These are phyloP conservation scores for Colletotrichum tofieldiae DNA, from an alignment of 2,329 filamentous ascomycete species.

Conservation along the genomic window DNA sequence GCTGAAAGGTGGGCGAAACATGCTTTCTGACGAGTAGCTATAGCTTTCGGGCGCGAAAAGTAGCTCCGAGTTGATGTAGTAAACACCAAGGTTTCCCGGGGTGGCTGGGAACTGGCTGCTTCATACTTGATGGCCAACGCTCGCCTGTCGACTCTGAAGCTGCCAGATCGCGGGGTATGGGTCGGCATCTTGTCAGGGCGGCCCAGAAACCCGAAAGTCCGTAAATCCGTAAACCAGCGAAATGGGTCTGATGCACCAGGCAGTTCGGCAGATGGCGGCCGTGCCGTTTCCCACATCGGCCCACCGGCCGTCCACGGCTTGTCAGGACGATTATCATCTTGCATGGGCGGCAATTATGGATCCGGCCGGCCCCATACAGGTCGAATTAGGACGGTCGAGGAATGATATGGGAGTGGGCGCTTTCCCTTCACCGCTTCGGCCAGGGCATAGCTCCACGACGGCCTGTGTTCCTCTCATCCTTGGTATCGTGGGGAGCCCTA, in stretches of 20 bases:
- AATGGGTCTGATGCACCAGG: neutral
- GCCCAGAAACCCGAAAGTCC: conserved; percentile 14
- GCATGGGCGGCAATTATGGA: neutral
- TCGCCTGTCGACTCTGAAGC: neutral
- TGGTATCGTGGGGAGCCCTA: neutral
- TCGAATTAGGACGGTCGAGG: neutral
- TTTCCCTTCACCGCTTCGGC: conserved; percentile 5
- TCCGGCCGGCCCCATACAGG: neutral
- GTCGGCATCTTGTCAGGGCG: neutral
- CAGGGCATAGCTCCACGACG: neutral
- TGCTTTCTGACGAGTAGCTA: conserved; percentile 17
- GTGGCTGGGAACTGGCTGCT: neutral
- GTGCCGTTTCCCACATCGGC: no score
- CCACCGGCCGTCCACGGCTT: neutral
- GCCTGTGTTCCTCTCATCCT: neutral
- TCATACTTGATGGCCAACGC: neutral
- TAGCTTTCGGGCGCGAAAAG: conserved; percentile 26
- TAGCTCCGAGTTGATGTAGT: conserved; percentile 24
- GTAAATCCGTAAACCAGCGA: conserved; percentile 1
- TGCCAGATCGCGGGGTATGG: conserved; percentile 1
- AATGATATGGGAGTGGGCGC: neutral
- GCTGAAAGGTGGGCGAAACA: neutral
- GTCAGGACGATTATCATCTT: neutral
- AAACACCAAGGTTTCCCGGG: conserved; percentile 7
- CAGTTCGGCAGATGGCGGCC: neutral